phyloP scores from a whole-genome alignment of 805 yeast genomes.

The Candida michaelii region DNA sequence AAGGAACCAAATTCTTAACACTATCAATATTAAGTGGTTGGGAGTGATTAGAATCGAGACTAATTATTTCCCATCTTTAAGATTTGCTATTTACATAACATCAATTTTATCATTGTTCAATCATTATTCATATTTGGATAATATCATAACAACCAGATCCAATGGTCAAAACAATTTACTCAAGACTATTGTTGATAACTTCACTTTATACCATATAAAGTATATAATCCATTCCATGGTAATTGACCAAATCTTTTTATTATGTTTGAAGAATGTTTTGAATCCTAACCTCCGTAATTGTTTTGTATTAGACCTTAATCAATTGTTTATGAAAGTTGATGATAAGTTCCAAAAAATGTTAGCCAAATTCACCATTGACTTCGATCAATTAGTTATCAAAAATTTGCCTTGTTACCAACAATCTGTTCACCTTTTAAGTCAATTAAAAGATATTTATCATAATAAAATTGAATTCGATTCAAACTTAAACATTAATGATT shows the following conservation, averaged over 20 bases:
- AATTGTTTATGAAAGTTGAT: slow-evolving; percentile 13
- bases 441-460: slow-evolving; percentile 9
- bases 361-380: slow-evolving; percentile 15
- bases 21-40: slow-evolving; percentile 23
- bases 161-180: slow-evolving; percentile 14
- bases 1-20: slow-evolving; percentile 3
- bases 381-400: slow-evolving; percentile 1
- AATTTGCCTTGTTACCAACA: slow-evolving; percentile 9
- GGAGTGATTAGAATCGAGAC: slow-evolving; percentile 26
- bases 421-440: slow-evolving; percentile 11
- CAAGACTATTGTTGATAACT: slow-evolving; percentile 10
- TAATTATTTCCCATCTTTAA: slow-evolving; percentile 28
- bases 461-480: slow-evolving; percentile 5
- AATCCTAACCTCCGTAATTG: background rate
- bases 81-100: slow-evolving; percentile 27
- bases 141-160: slow-evolving; percentile 4
- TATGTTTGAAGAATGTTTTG: slow-evolving; percentile 17
- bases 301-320: slow-evolving; percentile 15
- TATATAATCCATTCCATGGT: slow-evolving; percentile 20
- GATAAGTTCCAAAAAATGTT: slow-evolving; percentile 17
- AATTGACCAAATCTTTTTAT: slow-evolving; percentile 21
- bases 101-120: slow-evolving; percentile 25
- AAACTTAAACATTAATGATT: slow-evolving; percentile 11
- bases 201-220: slow-evolving; percentile 15
- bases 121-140: slow-evolving; percentile 22